Evolutionary conservation across 192 early-diverging fungal genomes (phyloP), one percentile per base, ranked within the genome.

Genomic region (Coemansia sp.): DNA sequence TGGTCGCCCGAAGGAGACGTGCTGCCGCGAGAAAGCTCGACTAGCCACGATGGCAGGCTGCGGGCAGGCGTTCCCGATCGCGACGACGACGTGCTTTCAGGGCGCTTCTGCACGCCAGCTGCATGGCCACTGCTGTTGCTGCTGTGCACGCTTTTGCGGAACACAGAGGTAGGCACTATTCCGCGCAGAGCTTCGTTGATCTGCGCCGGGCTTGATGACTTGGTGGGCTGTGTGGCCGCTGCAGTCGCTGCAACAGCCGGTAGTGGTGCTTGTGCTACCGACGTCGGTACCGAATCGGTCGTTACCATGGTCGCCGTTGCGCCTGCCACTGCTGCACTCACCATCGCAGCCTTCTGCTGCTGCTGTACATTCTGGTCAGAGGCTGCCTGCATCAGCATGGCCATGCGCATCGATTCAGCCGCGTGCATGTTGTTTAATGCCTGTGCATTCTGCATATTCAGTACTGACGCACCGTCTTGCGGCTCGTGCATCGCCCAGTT

Each of bases 91-190:
- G 18, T 65, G 68, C 68, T 73, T 7, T 73, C 71, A 0, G 67
- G 60, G 14, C 68, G 71, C 33, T 72, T 71, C 20, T 25, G 52
- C 12, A 34, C 14, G 20, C 59, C 58, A 17, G 34, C 50, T 16
- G 57, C 22, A 45, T 40, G 31, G 22, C 63, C 14, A 62, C 42
- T 12, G 68, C 63, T 20, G 60, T 33, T 29, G 54, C 63, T 61
- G 54, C 48, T 57, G 25, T 73, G 71, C 34, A 71, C 66, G 62
- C 77, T 81, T 58, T 81, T 81, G 60, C 73, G 73, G 61, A 81
- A 81, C 62, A 81, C 79, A 25, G 79, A 81, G 32, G 79, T 81
- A 5, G 79, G 79, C 30, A 81, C 79, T 40, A 81, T 81, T 20
- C 79, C 79, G 5, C 79, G 79, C 32, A 82, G 70, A 2, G 79